These are phyloP conservation scores for Penicillium sp. DNA, from an alignment of 2,329 filamentous ascomycete genomes.

Conservation along the genomic window DNA sequence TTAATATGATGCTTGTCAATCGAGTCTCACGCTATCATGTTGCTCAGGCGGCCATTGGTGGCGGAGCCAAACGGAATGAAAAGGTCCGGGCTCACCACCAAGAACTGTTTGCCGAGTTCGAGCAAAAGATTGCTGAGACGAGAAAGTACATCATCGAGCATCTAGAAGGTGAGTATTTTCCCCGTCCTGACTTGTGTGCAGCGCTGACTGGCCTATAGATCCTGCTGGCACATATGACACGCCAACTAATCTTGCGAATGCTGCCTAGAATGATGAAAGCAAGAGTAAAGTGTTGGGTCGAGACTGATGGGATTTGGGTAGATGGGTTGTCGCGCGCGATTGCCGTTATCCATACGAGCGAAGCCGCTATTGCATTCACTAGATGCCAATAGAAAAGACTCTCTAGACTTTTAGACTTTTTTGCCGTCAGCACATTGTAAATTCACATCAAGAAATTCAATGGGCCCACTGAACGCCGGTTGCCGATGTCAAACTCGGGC, in stretches of 20 bases:
- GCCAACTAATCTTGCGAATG: not conserved
- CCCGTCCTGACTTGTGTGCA: not conserved
- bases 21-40: conserved; percentile 60
- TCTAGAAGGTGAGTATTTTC: conserved; percentile 49
- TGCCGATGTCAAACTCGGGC: not conserved
- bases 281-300: not conserved
- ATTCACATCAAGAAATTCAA: no score
- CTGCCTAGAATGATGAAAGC: not conserved
- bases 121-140: conserved; percentile 49
- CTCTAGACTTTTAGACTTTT: no score
- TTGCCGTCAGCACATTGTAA: no score
- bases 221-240: conserved; percentile 51
- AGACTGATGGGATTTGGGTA: not conserved
- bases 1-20: conserved; percentile 68
- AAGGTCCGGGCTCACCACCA: conserved; percentile 48
- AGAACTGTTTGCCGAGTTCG: conserved; percentile 49
- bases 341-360: not conserved
- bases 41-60: conserved; percentile 53
- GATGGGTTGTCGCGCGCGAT: not conserved
- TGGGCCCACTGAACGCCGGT: not conserved
- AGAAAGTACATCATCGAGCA: conserved; percentile 53
- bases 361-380: not conserved
- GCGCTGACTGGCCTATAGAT: conserved; percentile 37
- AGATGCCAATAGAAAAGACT: not conserved
- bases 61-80: conserved; percentile 49